Percentiles rank a stretch among this genome's conserved stretches.
Evolutionary conservation across 2,329 filamentous ascomycete genomes (phyloP).

Genomic region (Venturia carpophila): DNA sequence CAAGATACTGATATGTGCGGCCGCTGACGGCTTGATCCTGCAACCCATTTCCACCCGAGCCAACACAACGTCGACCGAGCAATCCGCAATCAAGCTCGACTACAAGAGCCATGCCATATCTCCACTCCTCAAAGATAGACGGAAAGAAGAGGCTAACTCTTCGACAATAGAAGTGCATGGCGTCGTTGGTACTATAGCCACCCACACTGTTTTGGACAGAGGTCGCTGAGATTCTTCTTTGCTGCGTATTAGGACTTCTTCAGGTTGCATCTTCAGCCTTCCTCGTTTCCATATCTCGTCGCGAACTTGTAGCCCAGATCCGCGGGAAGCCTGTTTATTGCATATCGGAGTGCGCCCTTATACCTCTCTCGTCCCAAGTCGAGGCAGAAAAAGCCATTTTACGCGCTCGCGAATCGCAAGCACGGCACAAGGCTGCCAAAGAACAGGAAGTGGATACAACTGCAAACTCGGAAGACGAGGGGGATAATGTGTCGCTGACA

Average conservation of each 20-base stretch:
- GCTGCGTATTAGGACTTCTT: constrained; percentile 58
- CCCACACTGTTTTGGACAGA: background rate
- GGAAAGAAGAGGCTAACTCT: constrained; percentile 32
- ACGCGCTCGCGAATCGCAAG: constrained; percentile 46
- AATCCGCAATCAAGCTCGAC: constrained; percentile 56
- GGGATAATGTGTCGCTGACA: constrained; percentile 15
- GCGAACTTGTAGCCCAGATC: constrained; percentile 82
- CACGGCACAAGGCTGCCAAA: constrained; percentile 27
- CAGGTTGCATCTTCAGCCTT: constrained; percentile 75
- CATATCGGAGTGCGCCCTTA: constrained; percentile 82
- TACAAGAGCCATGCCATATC: constrained; percentile 55
- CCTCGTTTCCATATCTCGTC: constrained; percentile 76
- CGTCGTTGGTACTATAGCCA: constrained; percentile 45
- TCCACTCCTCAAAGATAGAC: constrained; percentile 36
- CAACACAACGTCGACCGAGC: constrained; percentile 44
- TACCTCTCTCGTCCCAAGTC: constrained; percentile 67
- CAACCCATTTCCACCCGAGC: constrained; percentile 56
- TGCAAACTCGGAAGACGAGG: constrained; percentile 15
- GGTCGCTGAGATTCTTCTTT: constrained; percentile 8
- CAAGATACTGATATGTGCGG: constrained; percentile 72
- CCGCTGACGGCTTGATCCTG: constrained; percentile 74
- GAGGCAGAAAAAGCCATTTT: constrained; percentile 68
- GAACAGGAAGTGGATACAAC: constrained; percentile 25
- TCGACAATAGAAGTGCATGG: constrained; percentile 41
- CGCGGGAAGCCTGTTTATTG: constrained; percentile 76